Evolutionary conservation across 768 basidiomycete species (phyloP), one percentile per base, ranked within the genome.

Genomic region (Candolleomyces aberdarensis): DNA sequence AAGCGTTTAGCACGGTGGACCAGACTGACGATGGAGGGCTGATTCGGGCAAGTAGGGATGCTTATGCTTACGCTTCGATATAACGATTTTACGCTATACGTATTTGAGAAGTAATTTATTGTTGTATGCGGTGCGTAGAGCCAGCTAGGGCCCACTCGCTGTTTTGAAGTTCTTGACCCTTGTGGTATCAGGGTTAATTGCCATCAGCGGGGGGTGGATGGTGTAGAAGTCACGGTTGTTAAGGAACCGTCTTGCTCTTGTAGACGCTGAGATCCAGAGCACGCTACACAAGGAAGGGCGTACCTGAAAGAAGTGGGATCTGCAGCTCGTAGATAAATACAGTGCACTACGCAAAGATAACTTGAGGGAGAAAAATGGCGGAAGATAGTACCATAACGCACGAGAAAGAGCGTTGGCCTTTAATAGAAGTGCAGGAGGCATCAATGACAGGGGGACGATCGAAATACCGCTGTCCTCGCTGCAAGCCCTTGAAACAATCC

Each of bases 391-490:
- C 17, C 15, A 10, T 1, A 6, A 3, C 8, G 48, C 5, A 54
- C 9, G 19, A 52, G 13, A 39, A 32, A 11, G 20, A 26, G 8
- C 77, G n/a, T n/a, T n/a, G n/a, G n/a, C n/a, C n/a, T n/a, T 83
- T 63, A 61, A 87, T 86, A 91, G 85, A 43, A 91, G 73, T 7
- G 91, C 86, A 0, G 91, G 91, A 0, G 90, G 86, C 2, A 88
- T 68, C 6, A 74, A 70, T 0, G 79, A 73, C 1, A 85, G 48
- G 0, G 79, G 72, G 0, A 83, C 75, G 39, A 84, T 82, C 0
- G 81, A 63, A 50, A 84, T 80, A 0, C 84, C 84, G 83, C 83
- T 2, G 83, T 83, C 1, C 84, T 72, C 0, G 76, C 79, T 13
- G 83, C 81, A 19, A 84, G 70, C 1, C 82, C 83, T 68, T 85